Base-by-base conservation (phyloP, 352 stramenopile species). In the Phytophthora vignae region DNA sequence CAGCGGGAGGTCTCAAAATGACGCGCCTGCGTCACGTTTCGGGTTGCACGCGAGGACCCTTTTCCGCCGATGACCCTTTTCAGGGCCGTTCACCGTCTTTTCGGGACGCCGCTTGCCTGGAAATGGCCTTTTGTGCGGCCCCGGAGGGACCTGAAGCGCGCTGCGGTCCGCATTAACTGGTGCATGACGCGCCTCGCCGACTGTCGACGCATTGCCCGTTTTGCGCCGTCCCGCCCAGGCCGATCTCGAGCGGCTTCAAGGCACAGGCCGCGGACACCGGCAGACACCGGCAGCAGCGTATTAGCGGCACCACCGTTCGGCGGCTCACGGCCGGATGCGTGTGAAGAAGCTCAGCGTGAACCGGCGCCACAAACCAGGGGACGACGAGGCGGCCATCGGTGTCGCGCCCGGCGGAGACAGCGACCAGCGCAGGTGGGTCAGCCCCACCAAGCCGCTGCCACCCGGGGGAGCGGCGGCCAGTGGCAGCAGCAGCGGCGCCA, bases 301-400 rank as follows among this genome's bases (percentile, higher is more conserved):
- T n/a, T n/a, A n/a, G 4, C 17, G 2, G 22, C 22, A 25, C 22
- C 22, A 25, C 22, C 22, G 22, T n/a, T 25, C 22, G 40, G 40
- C 17, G 40, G 40, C 38, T 12, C 50, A 75, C 65, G 57, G 67
- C 46, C 64, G 74, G 57, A 92, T 92, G 85, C 85, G 85, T 84
- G 82, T 92, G 74, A 92, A 92, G 83, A 92, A 92, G 58, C 66
- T 91, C 73, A 91, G 79, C 77, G 71, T 74, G 55, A 88, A 84
- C 63, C 79, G 83, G 68, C 85, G 83, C 73, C 74, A 83, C 48
- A 90, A 88, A 85, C 61, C 80, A 73, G 83, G 83, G 60, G 85
- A 92, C 53, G 85, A 91, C 74, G 83, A 90, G 77, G 67, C 67
- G 31, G 67, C 60, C 27, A 57, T 66, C 48, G 63, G 60, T 22